Conservation (phyloP, 306 rosid species). For the Canavalia ensiformis region DNA sequence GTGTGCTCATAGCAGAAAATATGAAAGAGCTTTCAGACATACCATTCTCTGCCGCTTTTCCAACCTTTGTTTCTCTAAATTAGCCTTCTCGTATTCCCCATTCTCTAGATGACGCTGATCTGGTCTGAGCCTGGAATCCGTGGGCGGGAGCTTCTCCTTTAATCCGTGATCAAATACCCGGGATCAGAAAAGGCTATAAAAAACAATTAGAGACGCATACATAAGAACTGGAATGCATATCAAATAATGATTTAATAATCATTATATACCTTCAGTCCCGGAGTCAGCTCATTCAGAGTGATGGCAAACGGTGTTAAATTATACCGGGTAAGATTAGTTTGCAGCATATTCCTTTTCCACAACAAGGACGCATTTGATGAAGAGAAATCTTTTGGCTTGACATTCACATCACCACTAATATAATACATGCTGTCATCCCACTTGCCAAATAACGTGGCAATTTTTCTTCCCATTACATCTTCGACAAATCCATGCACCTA, state of each 20-base stretch:
- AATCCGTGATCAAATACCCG: slow-evolving; percentile 91
- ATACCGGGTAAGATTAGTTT: slow-evolving; percentile 80
- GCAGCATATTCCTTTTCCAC: slow-evolving; percentile 82
- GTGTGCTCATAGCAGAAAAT: slow-evolving; percentile 12
- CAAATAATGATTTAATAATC: slow-evolving; percentile 54
- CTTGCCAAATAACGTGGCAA: slow-evolving; percentile 86
- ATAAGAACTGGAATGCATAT: slow-evolving; percentile 52
- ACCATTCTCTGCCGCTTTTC: slow-evolving; percentile 97
- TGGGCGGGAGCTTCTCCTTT: slow-evolving; percentile 99
- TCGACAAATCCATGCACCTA: slow-evolving; percentile 90
- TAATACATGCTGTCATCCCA: slow-evolving; percentile 92
- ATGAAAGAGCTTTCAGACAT: slow-evolving; percentile 51
- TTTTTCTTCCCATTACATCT: slow-evolving; percentile 70
- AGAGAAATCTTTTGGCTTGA: slow-evolving; percentile 63
- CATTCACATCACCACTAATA: slow-evolving; percentile 64
- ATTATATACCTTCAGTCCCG: slow-evolving; percentile 81
- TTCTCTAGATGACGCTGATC: slow-evolving; percentile 97
- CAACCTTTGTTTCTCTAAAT: slow-evolving; percentile 87
- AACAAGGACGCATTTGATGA: slow-evolving; percentile 64
- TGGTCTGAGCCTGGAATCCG: slow-evolving; percentile 97
- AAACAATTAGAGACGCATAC: slow-evolving; percentile 62
- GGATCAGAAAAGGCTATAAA: slow-evolving; percentile 83
- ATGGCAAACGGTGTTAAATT: slow-evolving; percentile 93
- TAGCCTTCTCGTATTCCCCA: slow-evolving; percentile 96
- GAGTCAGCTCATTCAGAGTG: slow-evolving; percentile 85